phyloP scores from a whole-genome alignment of 2,329 filamentous ascomycete species.

The Dactylellina parvicollis region DNA sequence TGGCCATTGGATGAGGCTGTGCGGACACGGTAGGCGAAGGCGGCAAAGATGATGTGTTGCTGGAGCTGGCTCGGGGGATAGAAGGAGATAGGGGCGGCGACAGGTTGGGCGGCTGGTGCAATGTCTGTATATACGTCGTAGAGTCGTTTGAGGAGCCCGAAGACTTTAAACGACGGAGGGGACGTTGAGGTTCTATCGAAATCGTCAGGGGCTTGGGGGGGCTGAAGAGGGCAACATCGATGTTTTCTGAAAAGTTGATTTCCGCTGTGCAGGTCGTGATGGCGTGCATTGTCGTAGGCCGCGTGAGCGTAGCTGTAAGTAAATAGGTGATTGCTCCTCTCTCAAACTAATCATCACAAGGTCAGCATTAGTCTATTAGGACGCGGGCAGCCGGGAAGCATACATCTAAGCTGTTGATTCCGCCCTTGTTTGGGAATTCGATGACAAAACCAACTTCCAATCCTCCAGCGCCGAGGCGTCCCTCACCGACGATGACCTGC shows the following conservation, averaged over 20 bases:
- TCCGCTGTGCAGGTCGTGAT: slow-evolving; percentile 82
- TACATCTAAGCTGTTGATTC: slow-evolving; percentile 96
- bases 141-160: slow-evolving; percentile 56
- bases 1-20: slow-evolving; percentile 71
- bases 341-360: slow-evolving; percentile 75
- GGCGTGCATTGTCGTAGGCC: slow-evolving; percentile 84
- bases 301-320: slow-evolving; percentile 86
- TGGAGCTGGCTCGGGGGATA: slow-evolving; percentile 63
- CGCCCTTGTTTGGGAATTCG: slow-evolving; percentile 69
- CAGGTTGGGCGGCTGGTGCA: slow-evolving; percentile 70
- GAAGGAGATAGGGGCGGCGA: slow-evolving; percentile 70
- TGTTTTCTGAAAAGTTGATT: slow-evolving; percentile 79
- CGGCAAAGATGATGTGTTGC: slow-evolving; percentile 33
- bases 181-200: slow-evolving; percentile 86
- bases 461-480: slow-evolving; percentile 75
- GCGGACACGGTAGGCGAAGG: slow-evolving; percentile 46
- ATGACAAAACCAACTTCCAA: slow-evolving; percentile 84
- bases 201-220: slow-evolving; percentile 83
- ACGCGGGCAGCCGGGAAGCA: slow-evolving; percentile 61
- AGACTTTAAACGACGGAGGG: slow-evolving; percentile 58
- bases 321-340: slow-evolving; percentile 91
- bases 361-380: slow-evolving; percentile 8
- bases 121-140: slow-evolving; percentile 48
- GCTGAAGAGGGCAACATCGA: slow-evolving; percentile 81
- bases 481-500: slow-evolving; percentile 80